These are phyloP conservation scores for Harringtonia lauricola DNA, from an alignment of 2,329 filamentous ascomycete species.

Conservation along the genomic window DNA sequence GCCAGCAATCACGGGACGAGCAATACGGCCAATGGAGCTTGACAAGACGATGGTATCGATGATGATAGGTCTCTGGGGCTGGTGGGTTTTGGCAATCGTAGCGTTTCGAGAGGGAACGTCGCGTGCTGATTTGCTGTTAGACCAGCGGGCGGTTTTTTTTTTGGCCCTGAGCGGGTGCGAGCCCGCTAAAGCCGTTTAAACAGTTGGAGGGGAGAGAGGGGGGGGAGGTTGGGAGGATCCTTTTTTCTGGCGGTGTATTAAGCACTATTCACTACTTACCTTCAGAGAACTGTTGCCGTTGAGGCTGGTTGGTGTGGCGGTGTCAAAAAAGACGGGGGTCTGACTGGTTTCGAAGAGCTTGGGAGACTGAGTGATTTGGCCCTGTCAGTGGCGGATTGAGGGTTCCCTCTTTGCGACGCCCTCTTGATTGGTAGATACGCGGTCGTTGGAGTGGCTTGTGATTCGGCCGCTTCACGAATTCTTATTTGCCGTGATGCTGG, in stretches of 20 bases:
- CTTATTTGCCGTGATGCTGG: slow-evolving; percentile 6
- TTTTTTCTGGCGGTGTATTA: neutral
- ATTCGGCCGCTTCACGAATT: slow-evolving; percentile 2
- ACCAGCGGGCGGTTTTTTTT: slow-evolving; percentile 1
- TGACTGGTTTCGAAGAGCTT: no score
- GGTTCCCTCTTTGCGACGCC: no score
- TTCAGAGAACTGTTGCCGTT: no score
- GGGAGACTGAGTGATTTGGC: no score
- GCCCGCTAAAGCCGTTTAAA: no score
- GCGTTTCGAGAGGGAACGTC: slow-evolving; percentile 26
- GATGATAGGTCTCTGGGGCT: slow-evolving; percentile 37
- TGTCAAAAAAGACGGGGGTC: no score
- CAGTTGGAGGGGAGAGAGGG: neutral
- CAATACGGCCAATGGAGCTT: slow-evolving; percentile 1
- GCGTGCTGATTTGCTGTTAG: slow-evolving; percentile 38
- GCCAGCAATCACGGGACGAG: slow-evolving; percentile 40
- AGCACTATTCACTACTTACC: neutral
- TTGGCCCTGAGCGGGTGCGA: slow-evolving; percentile 4
- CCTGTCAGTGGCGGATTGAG: no score
- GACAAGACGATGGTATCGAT: slow-evolving; percentile 28
- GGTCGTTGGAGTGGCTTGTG: neutral
- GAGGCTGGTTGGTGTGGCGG: no score
- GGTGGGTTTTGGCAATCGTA: slow-evolving; percentile 9
- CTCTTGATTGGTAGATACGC: no score
- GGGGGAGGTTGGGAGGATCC: no score